Conservation (phyloP, 2,329 filamentous ascomycete species). For the Aspergillus puulaauensis region DNA sequence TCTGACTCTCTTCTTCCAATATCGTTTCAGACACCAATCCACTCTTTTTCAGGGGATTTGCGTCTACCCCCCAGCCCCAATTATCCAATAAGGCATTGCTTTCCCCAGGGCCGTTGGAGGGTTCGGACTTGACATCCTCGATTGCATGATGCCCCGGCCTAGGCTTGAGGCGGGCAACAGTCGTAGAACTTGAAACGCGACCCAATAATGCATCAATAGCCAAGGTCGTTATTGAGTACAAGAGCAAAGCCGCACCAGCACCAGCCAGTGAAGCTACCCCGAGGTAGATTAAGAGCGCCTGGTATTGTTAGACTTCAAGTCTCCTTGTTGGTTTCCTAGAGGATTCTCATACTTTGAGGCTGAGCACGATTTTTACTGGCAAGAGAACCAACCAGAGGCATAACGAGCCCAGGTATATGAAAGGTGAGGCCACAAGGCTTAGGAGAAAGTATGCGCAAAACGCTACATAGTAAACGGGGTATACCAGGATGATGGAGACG, state of each 20-base stretch:
- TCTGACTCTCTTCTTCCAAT: constrained; percentile 29
- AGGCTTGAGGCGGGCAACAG: background rate
- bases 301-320: background rate
- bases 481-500: constrained; percentile 9
- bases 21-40: constrained; percentile 27
- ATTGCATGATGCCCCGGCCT: background rate
- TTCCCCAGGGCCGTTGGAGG: background rate
- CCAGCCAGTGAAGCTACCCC: constrained; percentile 68
- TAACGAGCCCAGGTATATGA: constrained; percentile 49
- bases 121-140: background rate
- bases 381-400: constrained; percentile 43
- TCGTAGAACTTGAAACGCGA: constrained; percentile 45
- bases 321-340: background rate
- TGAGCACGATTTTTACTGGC: constrained; percentile 53
- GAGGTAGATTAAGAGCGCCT: constrained; percentile 56
- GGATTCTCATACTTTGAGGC: constrained; percentile 53
- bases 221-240: constrained; percentile 58
- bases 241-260: constrained; percentile 58
- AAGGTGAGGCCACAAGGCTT: constrained; percentile 44
- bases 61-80: background rate
- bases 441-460: constrained; percentile 28
- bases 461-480: constrained; percentile 18
- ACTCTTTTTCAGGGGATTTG: background rate
- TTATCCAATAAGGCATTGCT: background rate
- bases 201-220: constrained; percentile 50